Conservation (phyloP, 2,329 filamentous ascomycete species). For the Alternaria sp. region DNA sequence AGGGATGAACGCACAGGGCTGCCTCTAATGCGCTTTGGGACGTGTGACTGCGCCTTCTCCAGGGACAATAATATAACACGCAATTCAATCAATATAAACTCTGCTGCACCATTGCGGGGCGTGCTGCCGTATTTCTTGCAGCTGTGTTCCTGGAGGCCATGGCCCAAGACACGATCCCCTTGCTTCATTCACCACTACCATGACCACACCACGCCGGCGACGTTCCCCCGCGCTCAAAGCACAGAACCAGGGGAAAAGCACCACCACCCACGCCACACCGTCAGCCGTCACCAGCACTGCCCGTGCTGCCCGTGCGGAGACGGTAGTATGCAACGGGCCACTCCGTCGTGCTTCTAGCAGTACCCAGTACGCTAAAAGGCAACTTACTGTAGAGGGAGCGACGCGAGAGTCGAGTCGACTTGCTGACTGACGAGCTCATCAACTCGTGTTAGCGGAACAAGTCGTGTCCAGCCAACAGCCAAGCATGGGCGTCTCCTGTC, state of each 20-base stretch:
- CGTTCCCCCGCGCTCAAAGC: conserved; percentile 11
- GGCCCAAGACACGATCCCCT: not conserved
- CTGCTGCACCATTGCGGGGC: conserved; percentile 10
- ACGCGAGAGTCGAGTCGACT: not conserved
- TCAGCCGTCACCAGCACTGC: conserved; percentile 22
- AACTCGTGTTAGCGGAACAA: not conserved
- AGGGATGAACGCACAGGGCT: conserved; percentile 30
- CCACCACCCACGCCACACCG: conserved; percentile 20
- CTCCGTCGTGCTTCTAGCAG: not conserved
- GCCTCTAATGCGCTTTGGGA: conserved; percentile 25
- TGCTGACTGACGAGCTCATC: not conserved
- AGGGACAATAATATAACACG: conserved; percentile 22
- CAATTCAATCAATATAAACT: conserved; percentile 7
- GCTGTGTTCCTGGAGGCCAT: conserved; percentile 4
- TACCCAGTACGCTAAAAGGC: not conserved
- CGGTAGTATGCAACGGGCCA: conserved; percentile 14
- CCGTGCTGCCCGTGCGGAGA: conserved; percentile 14
- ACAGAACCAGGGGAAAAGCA: conserved; percentile 25
- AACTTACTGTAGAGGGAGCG: not conserved
- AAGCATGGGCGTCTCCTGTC: conserved; percentile 8
- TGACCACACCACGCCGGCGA: conserved; percentile 1
- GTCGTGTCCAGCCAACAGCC: not conserved
- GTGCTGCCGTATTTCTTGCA: not conserved
- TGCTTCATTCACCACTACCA: not conserved
- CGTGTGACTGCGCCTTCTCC: conserved; percentile 19